Evolutionary conservation across 306 rosid genomes (phyloP).

Genomic region (Inga laurina): DNA sequence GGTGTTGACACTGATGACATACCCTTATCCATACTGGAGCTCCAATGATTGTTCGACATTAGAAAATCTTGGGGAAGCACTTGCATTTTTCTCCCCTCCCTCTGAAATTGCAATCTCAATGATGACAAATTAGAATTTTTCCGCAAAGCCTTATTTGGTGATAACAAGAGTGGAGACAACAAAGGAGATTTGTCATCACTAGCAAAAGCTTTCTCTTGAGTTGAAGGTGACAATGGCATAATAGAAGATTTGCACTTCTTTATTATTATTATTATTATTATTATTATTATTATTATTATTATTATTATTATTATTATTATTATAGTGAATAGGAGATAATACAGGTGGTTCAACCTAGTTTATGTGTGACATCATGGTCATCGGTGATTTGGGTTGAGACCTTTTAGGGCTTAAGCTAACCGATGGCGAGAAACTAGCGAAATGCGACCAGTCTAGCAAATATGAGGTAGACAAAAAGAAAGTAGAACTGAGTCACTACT

Average conservation of each 20-base stretch:
- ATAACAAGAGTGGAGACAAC: slow-evolving; percentile 45
- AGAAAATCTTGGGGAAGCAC: slow-evolving; percentile 36
- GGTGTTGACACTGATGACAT: too few relatives aligned
- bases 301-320: neutral
- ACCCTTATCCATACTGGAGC: too few relatives aligned
- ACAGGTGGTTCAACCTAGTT: neutral
- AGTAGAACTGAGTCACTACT: neutral
- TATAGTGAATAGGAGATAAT: slow-evolving; percentile 17
- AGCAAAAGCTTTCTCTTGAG: slow-evolving; percentile 29
- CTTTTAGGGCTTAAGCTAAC: slow-evolving; percentile 63
- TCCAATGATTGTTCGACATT: slow-evolving; percentile 9
- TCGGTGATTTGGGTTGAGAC: slow-evolving; percentile 68
- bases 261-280: neutral
- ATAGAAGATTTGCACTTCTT: slow-evolving; percentile 19
- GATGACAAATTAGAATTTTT: neutral
- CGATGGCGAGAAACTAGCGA: slow-evolving; percentile 59
- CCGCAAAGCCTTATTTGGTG: slow-evolving; percentile 30
- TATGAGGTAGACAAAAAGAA: slow-evolving; percentile 60
- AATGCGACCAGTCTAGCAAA: slow-evolving; percentile 68
- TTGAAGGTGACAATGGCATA: slow-evolving; percentile 34
- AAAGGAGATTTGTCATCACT: slow-evolving; percentile 40
- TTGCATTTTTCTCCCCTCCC: neutral
- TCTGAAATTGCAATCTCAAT: neutral
- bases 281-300: neutral
- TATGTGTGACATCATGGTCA: slow-evolving; percentile 25